Base-by-base conservation (phyloP, 192 early-diverging fungal species). In the Umbelopsis ramanniana region DNA sequence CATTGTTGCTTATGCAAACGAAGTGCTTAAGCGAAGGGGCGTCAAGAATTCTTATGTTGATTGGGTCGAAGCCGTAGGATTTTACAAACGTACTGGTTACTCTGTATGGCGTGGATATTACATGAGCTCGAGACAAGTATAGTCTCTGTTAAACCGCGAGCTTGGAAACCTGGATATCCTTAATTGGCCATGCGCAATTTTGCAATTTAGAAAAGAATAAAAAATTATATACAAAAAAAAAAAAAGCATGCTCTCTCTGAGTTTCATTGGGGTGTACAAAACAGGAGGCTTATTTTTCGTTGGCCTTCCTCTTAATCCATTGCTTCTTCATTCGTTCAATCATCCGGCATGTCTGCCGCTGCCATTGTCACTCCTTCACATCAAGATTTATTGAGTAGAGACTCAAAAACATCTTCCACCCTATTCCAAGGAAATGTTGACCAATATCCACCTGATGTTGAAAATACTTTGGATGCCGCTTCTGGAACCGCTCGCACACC, bases 1-100 rank as follows among this genome's bases (percentile, higher is more conserved):
- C 12, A 81, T 81, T 40, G 73, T 77, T 46, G 75, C 73, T 35
- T 73, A 75, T 67, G 79, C 75, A 9, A 81, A 81, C 46, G 57
- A 74, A 22, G 55, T 81, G 7, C 60, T 81, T 9, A 54, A 54
- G 47, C 24, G 23, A n/a, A 71, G 79, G 10, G 75, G 76, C 10
- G 76, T 81, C 5, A 50, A 72, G 22, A 81, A 67, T 50, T 71
- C 72, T 0, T 81, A 77, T 54, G 73, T 81, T 8, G 79, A 81
- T 48, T 81, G 79, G 79, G 79, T 81, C 22, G 79, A 77, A 50
- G 37, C 67, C 1, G 54, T 81, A 23, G 70, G 67, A 1, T 77
- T 81, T 45, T 77, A 81, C 60, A 40, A 52, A 26, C 67, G 50
- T 52, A 68, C 69, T 23, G 53, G 63, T 38, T 81, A 81, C 53